A percentile compares a stretch with the other conserved stretches of the same genome.
phyloP scores from a whole-genome alignment of 768 basidiomycete genomes.

The Tricholoma furcatifolium region DNA sequence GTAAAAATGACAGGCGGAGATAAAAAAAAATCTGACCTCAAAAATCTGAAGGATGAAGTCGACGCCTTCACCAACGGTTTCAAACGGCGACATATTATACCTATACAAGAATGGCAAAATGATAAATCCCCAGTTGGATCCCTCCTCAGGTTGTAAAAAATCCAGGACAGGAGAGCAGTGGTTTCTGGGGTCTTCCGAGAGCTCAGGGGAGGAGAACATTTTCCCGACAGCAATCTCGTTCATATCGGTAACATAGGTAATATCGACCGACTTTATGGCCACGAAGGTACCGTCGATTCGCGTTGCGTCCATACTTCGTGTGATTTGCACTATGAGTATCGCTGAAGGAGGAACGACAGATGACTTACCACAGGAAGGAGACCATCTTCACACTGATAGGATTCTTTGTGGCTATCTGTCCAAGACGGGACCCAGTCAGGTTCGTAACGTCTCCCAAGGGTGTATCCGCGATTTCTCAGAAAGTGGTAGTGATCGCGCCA shows the following conservation, averaged over 20 bases:
- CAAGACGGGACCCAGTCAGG: slow-evolving; percentile 30
- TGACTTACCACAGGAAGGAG: background rate
- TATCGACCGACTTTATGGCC: slow-evolving; percentile 25
- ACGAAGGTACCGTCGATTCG: slow-evolving; percentile 31
- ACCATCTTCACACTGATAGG: background rate
- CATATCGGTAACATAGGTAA: slow-evolving; percentile 10
- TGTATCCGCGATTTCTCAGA: slow-evolving; percentile 28
- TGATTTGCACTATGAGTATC: background rate
- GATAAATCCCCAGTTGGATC: slow-evolving; percentile 15
- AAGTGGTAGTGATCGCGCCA: slow-evolving; percentile 23
- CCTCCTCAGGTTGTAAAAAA: slow-evolving; percentile 19
- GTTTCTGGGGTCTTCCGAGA: slow-evolving; percentile 24
- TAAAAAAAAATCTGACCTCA: slow-evolving; percentile 16
- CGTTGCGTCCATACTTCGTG: slow-evolving; percentile 29
- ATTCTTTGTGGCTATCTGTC: slow-evolving; percentile 6
- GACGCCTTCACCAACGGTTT: slow-evolving; percentile 30
- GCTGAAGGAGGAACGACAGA: background rate
- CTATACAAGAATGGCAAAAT: slow-evolving; percentile 29
- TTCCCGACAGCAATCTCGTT: slow-evolving; percentile 30
- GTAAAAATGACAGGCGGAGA: background rate
- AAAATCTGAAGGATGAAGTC: slow-evolving; percentile 28
- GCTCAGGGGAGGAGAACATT: slow-evolving; percentile 20
- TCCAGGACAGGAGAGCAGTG: slow-evolving; percentile 33
- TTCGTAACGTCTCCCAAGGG: slow-evolving; percentile 28
- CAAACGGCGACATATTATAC: slow-evolving; percentile 21